phyloP scores from a whole-genome alignment of 345 rosid species.

The Carallia pectinifolia region DNA sequence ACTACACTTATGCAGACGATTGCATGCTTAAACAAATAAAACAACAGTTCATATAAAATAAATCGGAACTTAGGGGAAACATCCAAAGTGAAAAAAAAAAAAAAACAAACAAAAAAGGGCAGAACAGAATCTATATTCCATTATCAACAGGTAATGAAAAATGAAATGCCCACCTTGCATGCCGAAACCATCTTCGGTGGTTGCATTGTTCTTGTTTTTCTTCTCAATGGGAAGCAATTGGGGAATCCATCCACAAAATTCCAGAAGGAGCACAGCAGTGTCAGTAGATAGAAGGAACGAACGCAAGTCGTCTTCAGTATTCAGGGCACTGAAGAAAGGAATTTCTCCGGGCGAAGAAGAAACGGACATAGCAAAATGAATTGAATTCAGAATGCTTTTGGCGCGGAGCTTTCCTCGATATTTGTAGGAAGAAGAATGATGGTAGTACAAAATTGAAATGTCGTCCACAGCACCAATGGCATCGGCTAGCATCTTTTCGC shows the following conservation, averaged over 20 bases:
- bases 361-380: constrained; percentile 45
- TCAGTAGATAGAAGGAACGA: constrained; percentile 74
- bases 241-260: constrained; percentile 82
- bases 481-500: constrained; percentile 61
- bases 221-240: constrained; percentile 38
- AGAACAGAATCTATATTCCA: not conserved
- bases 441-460: constrained; percentile 52
- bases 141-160: not conserved
- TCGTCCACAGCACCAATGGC: constrained; percentile 62
- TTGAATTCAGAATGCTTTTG: constrained; percentile 47
- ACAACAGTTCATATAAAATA: no score
- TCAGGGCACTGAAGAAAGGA: constrained; percentile 47
- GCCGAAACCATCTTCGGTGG: constrained; percentile 39
- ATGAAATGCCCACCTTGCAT: constrained; percentile 38
- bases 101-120: not conserved
- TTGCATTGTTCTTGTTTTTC: constrained; percentile 33
- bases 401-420: constrained; percentile 71
- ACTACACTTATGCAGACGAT: no score
- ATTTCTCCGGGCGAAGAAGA: constrained; percentile 42
- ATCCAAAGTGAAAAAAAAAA: not conserved
- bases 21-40: no score
- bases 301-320: constrained; percentile 46
- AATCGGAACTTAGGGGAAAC: no score
- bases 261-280: constrained; percentile 62
- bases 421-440: constrained; percentile 59